These are phyloP conservation scores for Blastocystis hominis DNA, from an alignment of 352 stramenopile genomes.

Conservation along the genomic window DNA sequence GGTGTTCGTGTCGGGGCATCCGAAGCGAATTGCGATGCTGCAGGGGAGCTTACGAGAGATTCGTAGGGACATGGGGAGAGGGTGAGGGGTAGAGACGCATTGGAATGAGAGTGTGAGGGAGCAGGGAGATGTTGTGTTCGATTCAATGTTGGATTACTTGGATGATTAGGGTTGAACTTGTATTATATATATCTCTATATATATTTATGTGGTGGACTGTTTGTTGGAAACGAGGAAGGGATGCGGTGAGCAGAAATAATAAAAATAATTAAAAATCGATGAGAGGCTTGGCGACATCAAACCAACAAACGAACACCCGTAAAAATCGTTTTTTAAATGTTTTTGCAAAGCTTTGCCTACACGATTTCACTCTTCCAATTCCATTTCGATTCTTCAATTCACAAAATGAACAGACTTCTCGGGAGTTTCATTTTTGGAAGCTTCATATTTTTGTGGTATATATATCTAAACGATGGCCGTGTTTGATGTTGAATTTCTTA, in stretches of 20 bases:
- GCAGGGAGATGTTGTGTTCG: conserved; percentile 16
- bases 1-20: background rate
- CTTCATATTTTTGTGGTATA: background rate
- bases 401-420: background rate
- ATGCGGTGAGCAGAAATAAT: too few relatives aligned
- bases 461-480: background rate
- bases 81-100: conserved; percentile 29
- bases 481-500: conserved; percentile 56
- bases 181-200: background rate
- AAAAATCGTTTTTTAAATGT: too few relatives aligned
- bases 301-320: too few relatives aligned
- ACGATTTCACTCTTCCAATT: too few relatives aligned
- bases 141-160: conserved; percentile 34
- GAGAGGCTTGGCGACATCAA: too few relatives aligned
- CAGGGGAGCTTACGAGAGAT: background rate
- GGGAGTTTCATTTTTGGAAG: background rate
- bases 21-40: background rate
- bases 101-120: conserved; percentile 20
- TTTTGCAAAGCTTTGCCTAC: too few relatives aligned
- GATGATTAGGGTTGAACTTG: background rate
- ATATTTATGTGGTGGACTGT: background rate
- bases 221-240: background rate
- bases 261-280: too few relatives aligned
- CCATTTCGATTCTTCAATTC: background rate
- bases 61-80: background rate